These are phyloP conservation scores for Blastomyces gilchristii DNA, from an alignment of 2,329 filamentous ascomycete species.

Conservation along the genomic window DNA sequence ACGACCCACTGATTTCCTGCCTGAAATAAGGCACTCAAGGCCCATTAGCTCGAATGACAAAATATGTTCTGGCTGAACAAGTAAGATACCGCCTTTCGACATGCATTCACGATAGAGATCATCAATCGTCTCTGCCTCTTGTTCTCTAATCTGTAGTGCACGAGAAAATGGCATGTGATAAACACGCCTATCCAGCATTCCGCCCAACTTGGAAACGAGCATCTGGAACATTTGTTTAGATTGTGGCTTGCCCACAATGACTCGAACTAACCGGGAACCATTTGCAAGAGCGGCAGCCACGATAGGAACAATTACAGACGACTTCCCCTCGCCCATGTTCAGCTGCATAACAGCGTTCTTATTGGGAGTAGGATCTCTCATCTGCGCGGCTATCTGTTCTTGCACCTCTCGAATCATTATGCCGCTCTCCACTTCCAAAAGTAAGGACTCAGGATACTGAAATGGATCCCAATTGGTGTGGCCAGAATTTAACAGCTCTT, in stretches of 20 bases:
- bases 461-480: conserved; percentile 50
- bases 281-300: conserved; percentile 48
- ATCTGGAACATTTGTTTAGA: conserved; percentile 51
- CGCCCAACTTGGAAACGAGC: conserved; percentile 45
- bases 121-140: conserved; percentile 21
- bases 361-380: conserved; percentile 43
- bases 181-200: conserved; percentile 45
- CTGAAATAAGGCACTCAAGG: conserved; percentile 46
- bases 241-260: conserved; percentile 53
- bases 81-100: conserved; percentile 44
- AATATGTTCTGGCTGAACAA: conserved; percentile 54
- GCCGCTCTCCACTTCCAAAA: conserved; percentile 57
- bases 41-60: conserved; percentile 56
- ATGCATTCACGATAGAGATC: conserved; percentile 26
- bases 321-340: conserved; percentile 62
- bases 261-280: conserved; percentile 40
- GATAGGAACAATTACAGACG: conserved; percentile 59
- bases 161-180: conserved; percentile 52
- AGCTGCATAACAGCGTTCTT: conserved; percentile 54
- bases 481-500: conserved; percentile 40
- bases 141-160: conserved; percentile 23
- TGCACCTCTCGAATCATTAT: conserved; percentile 53
- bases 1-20: conserved; percentile 31
- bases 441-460: conserved; percentile 50
- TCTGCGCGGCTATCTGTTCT: conserved; percentile 52